Evolutionary conservation across 352 stramenopile species (phyloP).

Genomic region (Phytophthora lateralis): DNA sequence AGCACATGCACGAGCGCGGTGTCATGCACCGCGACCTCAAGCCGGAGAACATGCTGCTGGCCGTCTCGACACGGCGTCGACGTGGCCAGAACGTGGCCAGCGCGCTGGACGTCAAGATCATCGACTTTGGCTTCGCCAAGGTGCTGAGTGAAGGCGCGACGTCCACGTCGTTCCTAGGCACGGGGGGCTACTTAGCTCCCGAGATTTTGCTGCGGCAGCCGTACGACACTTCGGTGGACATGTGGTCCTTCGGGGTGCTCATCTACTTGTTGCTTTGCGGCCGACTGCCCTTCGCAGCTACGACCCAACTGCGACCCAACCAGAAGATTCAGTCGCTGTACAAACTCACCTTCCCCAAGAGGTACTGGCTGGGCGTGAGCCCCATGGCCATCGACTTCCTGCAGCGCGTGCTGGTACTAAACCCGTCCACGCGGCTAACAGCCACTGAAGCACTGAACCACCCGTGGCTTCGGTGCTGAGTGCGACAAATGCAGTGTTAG

Average conservation of each 20-base stretch:
- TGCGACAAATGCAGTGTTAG: constrained; percentile 17
- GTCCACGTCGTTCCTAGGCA: constrained; percentile 80
- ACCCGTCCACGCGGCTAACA: constrained; percentile 54
- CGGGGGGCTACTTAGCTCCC: constrained; percentile 95
- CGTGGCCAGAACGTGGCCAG: constrained; percentile 10
- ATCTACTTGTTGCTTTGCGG: constrained; percentile 97
- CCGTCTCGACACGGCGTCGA: constrained; percentile 31
- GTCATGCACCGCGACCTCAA: constrained; percentile 81
- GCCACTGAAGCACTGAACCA: constrained; percentile 62
- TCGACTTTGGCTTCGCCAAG: constrained; percentile 99
- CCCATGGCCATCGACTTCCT: constrained; percentile 63
- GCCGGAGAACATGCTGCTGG: constrained; percentile 77
- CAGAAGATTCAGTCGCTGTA: constrained; percentile 72
- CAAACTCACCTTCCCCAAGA: constrained; percentile 70
- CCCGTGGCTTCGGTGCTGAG: constrained; percentile 48
- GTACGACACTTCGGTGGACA: constrained; percentile 96
- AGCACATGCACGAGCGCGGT: constrained; percentile 74
- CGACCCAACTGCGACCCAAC: constrained; percentile 58
- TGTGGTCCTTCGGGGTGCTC: constrained; percentile 97
- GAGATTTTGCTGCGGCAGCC: constrained; percentile 97
- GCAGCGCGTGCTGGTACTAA: constrained; percentile 62
- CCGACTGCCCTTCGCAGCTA: constrained; percentile 80
- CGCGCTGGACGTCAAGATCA: constrained; percentile 94
- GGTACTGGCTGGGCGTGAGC: constrained; percentile 78
- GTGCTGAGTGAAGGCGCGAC: constrained; percentile 62